Percentiles rank a stretch among this genome's conserved stretches.
Evolutionary conservation across 2,329 filamentous ascomycete species (phyloP).

Genomic region (Achaetomium macrosporum): DNA sequence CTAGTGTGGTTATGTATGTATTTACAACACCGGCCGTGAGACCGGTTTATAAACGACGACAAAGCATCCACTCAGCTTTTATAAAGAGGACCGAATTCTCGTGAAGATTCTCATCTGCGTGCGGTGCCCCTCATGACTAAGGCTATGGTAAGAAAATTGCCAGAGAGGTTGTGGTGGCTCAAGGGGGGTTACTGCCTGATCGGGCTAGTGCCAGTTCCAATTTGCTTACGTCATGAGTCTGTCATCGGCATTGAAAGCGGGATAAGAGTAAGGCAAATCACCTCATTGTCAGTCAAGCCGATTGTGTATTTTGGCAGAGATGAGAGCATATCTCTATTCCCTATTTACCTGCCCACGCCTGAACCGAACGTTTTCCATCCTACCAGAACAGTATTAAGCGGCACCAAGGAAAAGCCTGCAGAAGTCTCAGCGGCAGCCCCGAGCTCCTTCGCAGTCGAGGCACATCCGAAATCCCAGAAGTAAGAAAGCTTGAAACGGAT

Average conservation of each 20-base stretch:
- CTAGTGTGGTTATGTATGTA: not conserved
- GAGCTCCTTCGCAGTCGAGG: not conserved
- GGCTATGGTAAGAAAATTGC: constrained; percentile 10
- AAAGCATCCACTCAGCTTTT: constrained; percentile 5
- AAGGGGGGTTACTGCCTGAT: constrained; percentile 1
- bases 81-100: constrained; percentile 17
- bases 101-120: constrained; percentile 17
- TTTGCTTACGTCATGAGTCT: constrained; percentile 18
- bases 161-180: not conserved
- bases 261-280: too few species aligned
- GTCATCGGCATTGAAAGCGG: constrained; percentile 8
- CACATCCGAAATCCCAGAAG: not conserved
- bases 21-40: not conserved
- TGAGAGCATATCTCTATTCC: constrained; percentile 4
- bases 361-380: not conserved
- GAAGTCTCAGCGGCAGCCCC: not conserved
- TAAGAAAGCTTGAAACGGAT: not conserved
- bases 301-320: not conserved
- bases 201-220: constrained; percentile 4
- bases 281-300: too few species aligned
- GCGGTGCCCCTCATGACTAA: constrained; percentile 8
- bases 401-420: not conserved
- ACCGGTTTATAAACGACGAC: not conserved
- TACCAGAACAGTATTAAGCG: too few species aligned
- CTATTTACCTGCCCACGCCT: not conserved